phyloP scores from a whole-genome alignment of 768 basidiomycete genomes.

The Tubosaeta brunneosetosa region DNA sequence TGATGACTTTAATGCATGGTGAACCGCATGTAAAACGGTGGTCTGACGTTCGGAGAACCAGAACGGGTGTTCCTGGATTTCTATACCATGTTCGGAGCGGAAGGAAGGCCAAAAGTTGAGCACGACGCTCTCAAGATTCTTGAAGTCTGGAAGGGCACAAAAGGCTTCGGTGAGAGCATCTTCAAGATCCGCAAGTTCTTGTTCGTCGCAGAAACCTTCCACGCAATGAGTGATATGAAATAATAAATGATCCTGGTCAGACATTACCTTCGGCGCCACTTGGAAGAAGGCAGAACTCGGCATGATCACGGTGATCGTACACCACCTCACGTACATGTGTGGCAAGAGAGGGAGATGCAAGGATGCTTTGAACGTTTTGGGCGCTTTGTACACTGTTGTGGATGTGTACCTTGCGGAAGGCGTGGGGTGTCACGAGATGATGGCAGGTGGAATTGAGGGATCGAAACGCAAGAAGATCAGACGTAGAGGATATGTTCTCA shows the following conservation, averaged over 20 bases:
- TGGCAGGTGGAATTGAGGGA: slow-evolving; percentile 23
- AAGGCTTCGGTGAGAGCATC: slow-evolving; percentile 26
- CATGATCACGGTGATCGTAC: slow-evolving; percentile 27
- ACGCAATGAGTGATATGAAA: neutral
- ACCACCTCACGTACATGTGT: slow-evolving; percentile 24
- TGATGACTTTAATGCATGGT: slow-evolving; percentile 20
- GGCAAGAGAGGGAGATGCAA: slow-evolving; percentile 21
- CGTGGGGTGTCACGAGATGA: slow-evolving; percentile 23
- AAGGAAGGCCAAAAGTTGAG: slow-evolving; percentile 33
- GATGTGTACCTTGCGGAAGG: slow-evolving; percentile 22
- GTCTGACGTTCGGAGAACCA: slow-evolving; percentile 31
- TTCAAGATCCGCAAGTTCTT: slow-evolving; percentile 31
- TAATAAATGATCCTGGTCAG: no score
- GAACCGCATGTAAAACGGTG: slow-evolving; percentile 20
- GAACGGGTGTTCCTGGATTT: slow-evolving; percentile 26
- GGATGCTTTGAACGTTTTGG: slow-evolving; percentile 20
- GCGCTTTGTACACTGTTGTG: slow-evolving; percentile 25
- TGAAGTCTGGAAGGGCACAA: slow-evolving; percentile 16
- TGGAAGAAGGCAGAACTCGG: slow-evolving; percentile 21
- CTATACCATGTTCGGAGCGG: slow-evolving; percentile 17
- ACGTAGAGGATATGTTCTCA: slow-evolving; percentile 18
- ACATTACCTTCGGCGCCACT: slow-evolving; percentile 11
- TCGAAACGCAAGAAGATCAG: slow-evolving; percentile 28
- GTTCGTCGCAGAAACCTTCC: slow-evolving; percentile 20
- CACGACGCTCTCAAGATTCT: slow-evolving; percentile 17